Evolutionary conservation across 352 stramenopile species (phyloP), one percentile per base, ranked within the genome.

Genomic region (Peronosclerospora sorghi): DNA sequence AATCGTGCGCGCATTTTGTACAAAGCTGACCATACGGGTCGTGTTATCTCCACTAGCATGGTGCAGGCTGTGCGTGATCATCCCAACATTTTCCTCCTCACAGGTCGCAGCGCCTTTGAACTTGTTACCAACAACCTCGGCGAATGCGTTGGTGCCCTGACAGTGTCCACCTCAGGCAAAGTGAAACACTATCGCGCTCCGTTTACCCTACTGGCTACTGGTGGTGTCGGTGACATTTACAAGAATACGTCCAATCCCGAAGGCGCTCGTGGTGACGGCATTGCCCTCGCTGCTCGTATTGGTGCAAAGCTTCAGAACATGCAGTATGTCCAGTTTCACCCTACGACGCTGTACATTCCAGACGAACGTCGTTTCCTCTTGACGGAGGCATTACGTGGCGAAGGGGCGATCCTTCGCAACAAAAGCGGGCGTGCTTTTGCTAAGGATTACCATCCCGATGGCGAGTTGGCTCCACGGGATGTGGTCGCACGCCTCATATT

Each of bases 251-350:
- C 87, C 7, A 98, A 98, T 73, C 90, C 92, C 0, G 53, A 86
- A 21, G 76, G 72, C 5, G 78, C 81, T 18, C 67, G 75, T 32
- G 74, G 74, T 7, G 81, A 87, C 18, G 81, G 81, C 8, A 62
- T 88, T 15, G 78, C 67, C 0, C 56, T 97, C 39, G 92, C 88
- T 8, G 68, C 72, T 7, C 65, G 89, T 34, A 79, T 70, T 8
- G 82, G 68, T 14, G 75, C 76, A 13, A 63, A 58, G 40, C 67
- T 90, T 21, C 78, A 87, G 56, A 87, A 96, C 56, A 89, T 97
- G 83, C 88, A 98, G 65, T 98, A 96, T 54, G 86, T 98, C 18
- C 92, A 98, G 67, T 98, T 98, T 53, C 92, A 98, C 60, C 92
- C 92, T 6, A 98, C 92, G 6, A 95, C 92, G 14, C 53, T 98